Evolutionary conservation across 2,329 filamentous ascomycete species (phyloP).

Genomic region (Apiospora koreana): DNA sequence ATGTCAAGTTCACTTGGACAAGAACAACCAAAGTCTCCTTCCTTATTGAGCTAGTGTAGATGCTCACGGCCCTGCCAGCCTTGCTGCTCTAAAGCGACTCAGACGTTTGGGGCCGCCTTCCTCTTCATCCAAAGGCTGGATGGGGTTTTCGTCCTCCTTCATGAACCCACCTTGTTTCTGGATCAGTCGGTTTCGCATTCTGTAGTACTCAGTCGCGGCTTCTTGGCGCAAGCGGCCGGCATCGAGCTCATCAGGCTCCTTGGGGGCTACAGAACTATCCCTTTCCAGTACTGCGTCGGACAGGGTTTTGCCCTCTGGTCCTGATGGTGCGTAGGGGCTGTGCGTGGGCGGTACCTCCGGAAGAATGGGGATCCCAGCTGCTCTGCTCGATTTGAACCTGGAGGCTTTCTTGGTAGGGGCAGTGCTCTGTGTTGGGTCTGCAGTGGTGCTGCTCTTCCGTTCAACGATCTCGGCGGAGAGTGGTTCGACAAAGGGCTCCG

Average conservation of each 20-base stretch:
- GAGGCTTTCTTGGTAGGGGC: conserved; percentile 45
- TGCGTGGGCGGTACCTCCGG: conserved; percentile 47
- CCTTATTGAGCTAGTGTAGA: conserved; percentile 19
- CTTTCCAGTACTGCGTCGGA: conserved; percentile 62
- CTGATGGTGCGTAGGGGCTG: conserved; percentile 43
- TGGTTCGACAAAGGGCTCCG: conserved; percentile 42
- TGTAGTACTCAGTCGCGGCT: conserved; percentile 81
- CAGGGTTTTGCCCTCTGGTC: conserved; percentile 56
- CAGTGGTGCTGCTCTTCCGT: conserved; percentile 31
- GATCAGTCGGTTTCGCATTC: conserved; percentile 79
- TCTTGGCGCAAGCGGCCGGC: conserved; percentile 73
- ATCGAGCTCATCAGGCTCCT: conserved; percentile 67
- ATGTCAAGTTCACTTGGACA: background rate
- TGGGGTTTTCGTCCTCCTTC: conserved; percentile 67
- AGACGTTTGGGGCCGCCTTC: conserved; percentile 64
- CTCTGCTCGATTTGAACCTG: conserved; percentile 51
- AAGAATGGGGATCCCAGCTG: conserved; percentile 24
- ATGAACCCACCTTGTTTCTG: conserved; percentile 81
- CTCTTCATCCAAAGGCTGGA: conserved; percentile 67
- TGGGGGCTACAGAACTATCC: conserved; percentile 35
- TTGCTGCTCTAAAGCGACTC: conserved; percentile 74
- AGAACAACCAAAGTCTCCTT: conserved; percentile 17
- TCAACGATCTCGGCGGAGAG: conserved; percentile 54
- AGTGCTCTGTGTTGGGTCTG: conserved; percentile 1
- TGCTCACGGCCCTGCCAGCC: conserved; percentile 53